Evolutionary conservation across 768 basidiomycete species (phyloP).

Genomic region (Serendipita sp.): DNA sequence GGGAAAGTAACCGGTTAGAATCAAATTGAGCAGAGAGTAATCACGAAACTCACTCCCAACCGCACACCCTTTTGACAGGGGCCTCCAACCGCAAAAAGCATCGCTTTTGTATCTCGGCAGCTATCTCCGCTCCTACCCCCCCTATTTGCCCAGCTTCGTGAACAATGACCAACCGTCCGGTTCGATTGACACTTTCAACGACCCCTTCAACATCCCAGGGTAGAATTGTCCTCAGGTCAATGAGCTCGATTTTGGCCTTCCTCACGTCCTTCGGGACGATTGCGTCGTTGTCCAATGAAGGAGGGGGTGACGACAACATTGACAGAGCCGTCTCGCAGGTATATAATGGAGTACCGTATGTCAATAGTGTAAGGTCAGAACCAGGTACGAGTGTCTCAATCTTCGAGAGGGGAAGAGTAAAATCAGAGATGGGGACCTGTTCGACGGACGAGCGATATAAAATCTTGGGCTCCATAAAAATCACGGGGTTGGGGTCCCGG

Average conservation of each 20-base stretch:
- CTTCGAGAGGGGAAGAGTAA: slow-evolving; percentile 59
- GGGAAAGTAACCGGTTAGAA: not conserved
- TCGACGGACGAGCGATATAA: slow-evolving; percentile 86
- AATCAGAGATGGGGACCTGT: slow-evolving; percentile 85
- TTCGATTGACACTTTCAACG: slow-evolving; percentile 66
- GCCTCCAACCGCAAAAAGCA: slow-evolving; percentile 81
- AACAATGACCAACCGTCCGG: slow-evolving; percentile 72
- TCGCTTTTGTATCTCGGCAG: slow-evolving; percentile 75
- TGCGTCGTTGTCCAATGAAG: slow-evolving; percentile 30
- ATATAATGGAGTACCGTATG: slow-evolving; percentile 90
- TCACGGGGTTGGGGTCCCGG: slow-evolving; percentile 82
- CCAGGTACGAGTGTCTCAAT: slow-evolving; percentile 65
- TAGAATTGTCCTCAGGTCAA: slow-evolving; percentile 76
- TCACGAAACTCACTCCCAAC: slow-evolving; percentile 72
- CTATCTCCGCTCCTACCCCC: slow-evolving; percentile 81
- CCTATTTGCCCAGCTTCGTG: slow-evolving; percentile 83
- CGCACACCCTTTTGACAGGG: slow-evolving; percentile 70
- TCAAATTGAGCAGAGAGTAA: not conserved
- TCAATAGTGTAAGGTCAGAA: slow-evolving; percentile 71
- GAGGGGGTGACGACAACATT: slow-evolving; percentile 50
- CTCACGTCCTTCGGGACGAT: slow-evolving; percentile 52
- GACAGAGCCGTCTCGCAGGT: slow-evolving; percentile 74
- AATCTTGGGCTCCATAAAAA: slow-evolving; percentile 92
- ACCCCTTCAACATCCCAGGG: slow-evolving; percentile 80
- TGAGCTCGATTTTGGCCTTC: slow-evolving; percentile 64